Evolutionary conservation across 495 filamentous ascomycete genomes (phyloP), one percentile per base, ranked within the genome.

Genomic region (Xylaria flabelliformis): DNA sequence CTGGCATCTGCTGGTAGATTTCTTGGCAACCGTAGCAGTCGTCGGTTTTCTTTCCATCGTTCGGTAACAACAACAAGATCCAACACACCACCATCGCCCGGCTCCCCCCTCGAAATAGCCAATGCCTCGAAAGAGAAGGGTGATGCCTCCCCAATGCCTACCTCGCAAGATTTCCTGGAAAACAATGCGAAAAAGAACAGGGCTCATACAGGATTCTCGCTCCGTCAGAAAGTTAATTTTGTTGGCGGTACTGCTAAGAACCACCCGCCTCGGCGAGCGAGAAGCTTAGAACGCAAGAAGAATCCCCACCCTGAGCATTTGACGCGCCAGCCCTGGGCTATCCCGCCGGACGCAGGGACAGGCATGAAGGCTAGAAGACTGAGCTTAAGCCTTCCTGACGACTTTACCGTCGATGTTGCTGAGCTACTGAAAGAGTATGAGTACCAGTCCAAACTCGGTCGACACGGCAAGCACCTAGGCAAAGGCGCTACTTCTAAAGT

Each of bases 401-500:
- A 91, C 70, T 91, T 91, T 74, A 83, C 81, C 9, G 87, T 91
- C 9, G 89, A 92, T 66, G 83, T 84, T n/a, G 87, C 83, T 9
- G 89, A 91, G 48, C 82, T 92, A 8, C 78, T 82, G 44, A 80
- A 85, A 34, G 90, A 91, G 73, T 92, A 86, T 77, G 83, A 87
- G 63, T 89, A 87, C 70, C 81, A 85, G 69, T 87, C 88, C 77
- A 85, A 87, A 74, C 80, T 90, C 6, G 88, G 89, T 12, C 84
- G 85, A 29, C 86, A 89, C 70, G 87, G 87, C 69, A 91, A 91
- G 81, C 84, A 84, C 76, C 82, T 93, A 26, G 92, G 91, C 44
- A 90, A 90, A 77, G 92, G 92, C 46, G 91, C 91, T 9, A 92
- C 91, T 3, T 90, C 91, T 50, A 88, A 89, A 42, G 92, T 95